Base-by-base conservation (phyloP, 2,329 filamentous ascomycete genomes). In the Neofusicoccum ribis region DNA sequence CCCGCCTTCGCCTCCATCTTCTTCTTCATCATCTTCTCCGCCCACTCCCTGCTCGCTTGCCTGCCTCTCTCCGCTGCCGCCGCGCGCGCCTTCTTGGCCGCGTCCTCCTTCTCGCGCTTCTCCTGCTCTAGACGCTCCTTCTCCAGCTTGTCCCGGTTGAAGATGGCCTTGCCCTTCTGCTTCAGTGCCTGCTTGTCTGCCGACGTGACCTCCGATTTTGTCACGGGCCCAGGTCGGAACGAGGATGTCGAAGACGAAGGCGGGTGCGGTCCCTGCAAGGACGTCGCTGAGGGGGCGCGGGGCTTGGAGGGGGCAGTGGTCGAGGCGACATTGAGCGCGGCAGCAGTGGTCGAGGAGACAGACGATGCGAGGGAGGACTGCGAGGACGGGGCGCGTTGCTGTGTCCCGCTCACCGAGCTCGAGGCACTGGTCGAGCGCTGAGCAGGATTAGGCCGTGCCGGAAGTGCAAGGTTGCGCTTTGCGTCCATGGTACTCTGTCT, bases 51-150 rank as follows among this genome's bases (percentile, higher is more conserved):
- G 69, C 78, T 80, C 43, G 77, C 73, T 46, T 76, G 74, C 15
- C 82, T 70, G 0, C 81, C 77, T 4, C 81, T 69, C 71, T 83
- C 81, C 0, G 81, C 79, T 6, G 82, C 82, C 36, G 79, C 79
- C 1, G 76, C 78, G 37, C 82, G 72, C 23, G 82, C 82, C 67
- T 75, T 76, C 71, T 78, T 81, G 0, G 81, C 79, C 2, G 80
- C 81, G 15, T 83, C 81, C 66, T 83, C 82, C 67, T 83, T 83
- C 59, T 80, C 80, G 15, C 68, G 74, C 63, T 78, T 75, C 67
- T 79, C 76, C 58, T 72, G 72, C 64, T 81, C 80, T 9, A 74
- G 71, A 1, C 73, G 72, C 54, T 77, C 76, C 51, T 81, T 79
- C 60, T 80, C 78, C 11, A 74, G 58, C 37, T 76, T 77, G 31